Percentiles rank a stretch among this genome's conserved stretches.
phyloP scores from a whole-genome alignment of 805 yeast species.

The Candida boleticola region DNA sequence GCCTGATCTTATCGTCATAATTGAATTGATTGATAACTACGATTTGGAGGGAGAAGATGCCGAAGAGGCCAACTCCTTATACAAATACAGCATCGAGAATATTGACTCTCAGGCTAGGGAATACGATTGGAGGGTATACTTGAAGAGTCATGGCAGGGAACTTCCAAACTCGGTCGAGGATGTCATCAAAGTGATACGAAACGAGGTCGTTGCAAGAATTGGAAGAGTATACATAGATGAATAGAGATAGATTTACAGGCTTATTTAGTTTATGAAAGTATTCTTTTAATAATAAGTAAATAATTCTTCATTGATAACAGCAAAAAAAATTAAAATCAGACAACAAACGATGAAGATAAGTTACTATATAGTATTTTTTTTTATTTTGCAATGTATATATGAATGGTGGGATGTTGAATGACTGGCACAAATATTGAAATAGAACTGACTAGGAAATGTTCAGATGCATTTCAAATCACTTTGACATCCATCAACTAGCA shows the following conservation, averaged over 20 bases:
- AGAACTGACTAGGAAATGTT: too few relatives aligned
- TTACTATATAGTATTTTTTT: too few relatives aligned
- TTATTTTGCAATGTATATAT: too few relatives aligned
- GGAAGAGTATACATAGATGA: constrained; percentile 33
- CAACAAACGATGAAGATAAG: too few relatives aligned
- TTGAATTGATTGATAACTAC: constrained; percentile 38
- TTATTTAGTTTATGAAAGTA: too few relatives aligned
- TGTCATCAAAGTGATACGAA: constrained; percentile 27
- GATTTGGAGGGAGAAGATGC: constrained; percentile 23
- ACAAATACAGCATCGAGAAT: constrained; percentile 26
- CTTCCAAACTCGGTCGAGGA: constrained; percentile 26
- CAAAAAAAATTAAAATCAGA: too few relatives aligned
- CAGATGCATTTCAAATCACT: too few relatives aligned
- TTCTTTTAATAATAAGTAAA: background rate
- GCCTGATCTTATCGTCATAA: constrained; percentile 33
- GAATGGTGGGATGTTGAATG: too few relatives aligned
- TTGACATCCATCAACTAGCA: too few relatives aligned
- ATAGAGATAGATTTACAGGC: background rate
- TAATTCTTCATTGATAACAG: background rate
- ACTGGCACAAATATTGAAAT: too few relatives aligned
- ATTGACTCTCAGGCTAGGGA: constrained; percentile 13
- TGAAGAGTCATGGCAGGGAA: constrained; percentile 13
- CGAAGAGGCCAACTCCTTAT: constrained; percentile 29
- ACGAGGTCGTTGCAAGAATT: constrained; percentile 29
- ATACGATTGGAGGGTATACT: constrained; percentile 37